These are phyloP conservation scores for Leccinum subfulvum DNA, from an alignment of 1,284 basidiomycete species.

Conservation along the genomic window DNA sequence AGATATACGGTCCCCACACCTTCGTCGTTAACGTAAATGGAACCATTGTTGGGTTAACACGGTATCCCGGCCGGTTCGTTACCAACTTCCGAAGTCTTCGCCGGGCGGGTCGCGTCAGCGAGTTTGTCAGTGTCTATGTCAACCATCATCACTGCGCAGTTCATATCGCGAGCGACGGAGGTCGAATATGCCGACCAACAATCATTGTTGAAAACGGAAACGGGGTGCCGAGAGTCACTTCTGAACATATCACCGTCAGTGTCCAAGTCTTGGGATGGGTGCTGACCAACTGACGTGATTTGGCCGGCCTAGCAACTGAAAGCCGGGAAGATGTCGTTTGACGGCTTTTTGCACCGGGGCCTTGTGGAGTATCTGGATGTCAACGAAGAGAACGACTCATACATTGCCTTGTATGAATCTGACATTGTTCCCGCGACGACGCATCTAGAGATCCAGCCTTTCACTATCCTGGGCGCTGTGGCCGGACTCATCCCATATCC, in stretches of 20 bases:
- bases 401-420: slow-evolving; percentile 92
- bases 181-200: slow-evolving; percentile 96
- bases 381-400: slow-evolving; percentile 98
- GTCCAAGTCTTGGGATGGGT: slow-evolving; percentile 7
- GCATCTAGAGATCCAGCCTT: slow-evolving; percentile 98
- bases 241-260: slow-evolving; percentile 77
- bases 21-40: slow-evolving; percentile 98
- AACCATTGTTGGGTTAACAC: slow-evolving; percentile 90
- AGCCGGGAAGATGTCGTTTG: slow-evolving; percentile 78
- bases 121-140: slow-evolving; percentile 97
- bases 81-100: slow-evolving; percentile 88
- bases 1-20: slow-evolving; percentile 90
- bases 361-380: slow-evolving; percentile 99
- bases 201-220: slow-evolving; percentile 94
- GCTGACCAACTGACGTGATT: slow-evolving; percentile 18
- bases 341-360: slow-evolving; percentile 93
- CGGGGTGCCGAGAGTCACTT: slow-evolving; percentile 73
- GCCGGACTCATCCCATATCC: slow-evolving; percentile 99
- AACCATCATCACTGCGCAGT: slow-evolving; percentile 95
- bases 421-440: slow-evolving; percentile 85
- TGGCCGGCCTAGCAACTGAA: slow-evolving; percentile 66
- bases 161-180: slow-evolving; percentile 96
- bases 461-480: slow-evolving; percentile 95
- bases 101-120: slow-evolving; percentile 88
- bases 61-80: slow-evolving; percentile 86